Conservation (phyloP, 805 yeast species). For the Wickerhamiella australiensis region DNA sequence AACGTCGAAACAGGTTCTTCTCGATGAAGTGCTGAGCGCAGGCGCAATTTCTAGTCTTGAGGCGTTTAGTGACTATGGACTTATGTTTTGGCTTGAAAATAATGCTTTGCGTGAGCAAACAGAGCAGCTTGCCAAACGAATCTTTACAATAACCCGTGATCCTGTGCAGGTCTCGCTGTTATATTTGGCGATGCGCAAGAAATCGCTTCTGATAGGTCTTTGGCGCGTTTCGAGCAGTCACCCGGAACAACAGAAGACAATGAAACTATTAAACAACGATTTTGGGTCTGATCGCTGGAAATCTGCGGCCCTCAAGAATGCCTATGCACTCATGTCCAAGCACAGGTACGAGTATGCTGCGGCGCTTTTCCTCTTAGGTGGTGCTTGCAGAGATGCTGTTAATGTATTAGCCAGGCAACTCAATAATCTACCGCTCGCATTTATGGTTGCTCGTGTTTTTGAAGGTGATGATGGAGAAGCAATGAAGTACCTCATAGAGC, state of each 20-base stretch:
- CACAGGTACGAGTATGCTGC: slow-evolving; percentile 85
- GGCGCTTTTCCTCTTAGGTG: slow-evolving; percentile 71
- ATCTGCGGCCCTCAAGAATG: slow-evolving; percentile 83
- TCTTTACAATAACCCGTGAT: slow-evolving; percentile 51
- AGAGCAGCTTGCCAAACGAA: slow-evolving; percentile 62
- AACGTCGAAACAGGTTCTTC: slow-evolving; percentile 56
- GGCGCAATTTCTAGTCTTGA: slow-evolving; percentile 5
- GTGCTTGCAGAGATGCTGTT: slow-evolving; percentile 61
- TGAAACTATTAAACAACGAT: slow-evolving; percentile 64
- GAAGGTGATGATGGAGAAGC: slow-evolving; percentile 46
- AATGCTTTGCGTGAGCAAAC: slow-evolving; percentile 39
- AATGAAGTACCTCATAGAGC: slow-evolving; percentile 28
- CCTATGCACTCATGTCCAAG: slow-evolving; percentile 77
- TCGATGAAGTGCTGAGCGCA: slow-evolving; percentile 36
- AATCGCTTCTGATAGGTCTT: slow-evolving; percentile 60
- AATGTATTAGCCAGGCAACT: slow-evolving; percentile 59
- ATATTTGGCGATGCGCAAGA: slow-evolving; percentile 67
- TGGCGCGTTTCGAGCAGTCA: slow-evolving; percentile 73
- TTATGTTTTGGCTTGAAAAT: slow-evolving; percentile 57
- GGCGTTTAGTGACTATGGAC: slow-evolving; percentile 42
- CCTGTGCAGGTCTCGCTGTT: slow-evolving; percentile 66
- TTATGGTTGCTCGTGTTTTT: slow-evolving; percentile 69
- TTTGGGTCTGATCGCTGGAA: slow-evolving; percentile 68
- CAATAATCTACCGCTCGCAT: slow-evolving; percentile 58
- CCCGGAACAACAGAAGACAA: slow-evolving; percentile 71